These are phyloP conservation scores for Trichomonas gallinae DNA, from an alignment of 208 protist species.

Conservation along the genomic window DNA sequence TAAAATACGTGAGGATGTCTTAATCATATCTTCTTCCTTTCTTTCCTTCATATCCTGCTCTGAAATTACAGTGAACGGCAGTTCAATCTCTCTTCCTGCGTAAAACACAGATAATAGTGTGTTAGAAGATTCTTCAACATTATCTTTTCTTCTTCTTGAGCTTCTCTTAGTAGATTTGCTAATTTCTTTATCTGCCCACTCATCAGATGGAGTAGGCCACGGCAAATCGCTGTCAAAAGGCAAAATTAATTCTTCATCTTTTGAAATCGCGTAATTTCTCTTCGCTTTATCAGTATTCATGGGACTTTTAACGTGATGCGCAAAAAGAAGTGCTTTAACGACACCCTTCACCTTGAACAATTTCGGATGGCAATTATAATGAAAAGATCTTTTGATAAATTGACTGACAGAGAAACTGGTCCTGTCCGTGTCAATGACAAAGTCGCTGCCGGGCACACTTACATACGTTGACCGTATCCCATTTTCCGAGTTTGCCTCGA, in stretches of 20 bases:
- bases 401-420: neutral
- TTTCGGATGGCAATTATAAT: neutral
- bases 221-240: neutral
- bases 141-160: neutral
- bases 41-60: neutral
- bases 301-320: neutral
- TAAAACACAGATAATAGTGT: neutral
- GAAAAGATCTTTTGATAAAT: neutral
- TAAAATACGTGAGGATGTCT: neutral
- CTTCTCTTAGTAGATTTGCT: neutral
- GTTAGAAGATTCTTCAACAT: neutral
- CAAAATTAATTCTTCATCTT: neutral
- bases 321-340: neutral
- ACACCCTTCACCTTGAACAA: neutral
- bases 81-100: neutral
- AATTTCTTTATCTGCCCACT: neutral
- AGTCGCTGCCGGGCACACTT: neutral
- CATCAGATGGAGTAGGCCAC: neutral
- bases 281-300: neutral
- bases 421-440: neutral
- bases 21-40: neutral
- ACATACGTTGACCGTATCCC: neutral
- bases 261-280: neutral
- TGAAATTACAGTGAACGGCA: neutral
- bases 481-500: neutral